These are phyloP conservation scores for Geotrichum ghanense DNA, from an alignment of 805 yeast genomes.

Conservation along the genomic window DNA sequence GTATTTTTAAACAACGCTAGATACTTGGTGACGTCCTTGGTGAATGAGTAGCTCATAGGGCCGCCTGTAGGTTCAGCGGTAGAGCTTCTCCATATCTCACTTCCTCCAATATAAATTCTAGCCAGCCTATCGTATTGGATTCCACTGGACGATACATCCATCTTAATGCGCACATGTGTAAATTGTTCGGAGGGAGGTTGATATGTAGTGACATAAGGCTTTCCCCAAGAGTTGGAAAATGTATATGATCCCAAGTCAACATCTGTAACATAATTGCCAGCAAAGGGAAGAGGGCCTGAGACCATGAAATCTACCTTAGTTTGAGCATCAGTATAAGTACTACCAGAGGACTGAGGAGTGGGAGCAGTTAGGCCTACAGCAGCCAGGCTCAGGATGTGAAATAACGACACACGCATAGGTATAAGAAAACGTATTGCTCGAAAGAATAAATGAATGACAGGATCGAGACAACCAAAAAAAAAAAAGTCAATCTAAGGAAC, in stretches of 20 bases:
- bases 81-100: conserved; percentile 65
- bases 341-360: not conserved
- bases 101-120: conserved; percentile 38
- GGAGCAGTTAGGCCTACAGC: not conserved
- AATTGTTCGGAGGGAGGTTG: conserved; percentile 20
- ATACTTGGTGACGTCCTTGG: conserved; percentile 57
- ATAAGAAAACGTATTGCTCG: no score
- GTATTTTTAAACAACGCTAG: conserved; percentile 35
- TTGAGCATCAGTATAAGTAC: not conserved
- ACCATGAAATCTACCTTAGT: not conserved
- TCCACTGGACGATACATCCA: conserved; percentile 22
- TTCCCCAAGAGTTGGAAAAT: conserved; percentile 25
- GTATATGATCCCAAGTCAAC: conserved; percentile 15
- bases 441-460: no score
- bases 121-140: conserved; percentile 26
- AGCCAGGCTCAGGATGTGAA: no score
- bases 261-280: conserved; percentile 9
- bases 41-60: conserved; percentile 35
- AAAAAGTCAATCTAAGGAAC: no score
- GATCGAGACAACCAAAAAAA: no score
- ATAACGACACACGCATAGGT: not conserved
- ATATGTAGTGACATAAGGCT: conserved; percentile 19
- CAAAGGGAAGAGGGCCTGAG: conserved; percentile 7
- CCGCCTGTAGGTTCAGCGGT: conserved; percentile 60
- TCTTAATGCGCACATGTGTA: conserved; percentile 23